Evolutionary conservation across 495 filamentous ascomycete genomes (phyloP).

Genomic region (Annulohypoxylon nitens): DNA sequence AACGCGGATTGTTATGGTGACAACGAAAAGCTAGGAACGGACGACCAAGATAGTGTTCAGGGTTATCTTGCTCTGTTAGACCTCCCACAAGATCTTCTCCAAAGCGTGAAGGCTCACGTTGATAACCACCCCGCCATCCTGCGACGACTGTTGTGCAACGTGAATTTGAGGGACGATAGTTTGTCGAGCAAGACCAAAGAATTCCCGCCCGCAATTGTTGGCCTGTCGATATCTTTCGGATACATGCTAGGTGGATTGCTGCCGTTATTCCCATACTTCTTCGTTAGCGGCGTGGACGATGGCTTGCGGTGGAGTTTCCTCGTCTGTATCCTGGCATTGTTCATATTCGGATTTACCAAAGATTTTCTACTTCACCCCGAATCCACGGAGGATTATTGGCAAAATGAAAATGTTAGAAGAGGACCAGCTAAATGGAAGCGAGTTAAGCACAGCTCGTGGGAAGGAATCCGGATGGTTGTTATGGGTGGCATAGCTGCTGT

Average conservation of each 20-base stretch:
- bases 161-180: slow-evolving; percentile 15
- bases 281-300: slow-evolving; percentile 69
- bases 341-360: slow-evolving; percentile 80
- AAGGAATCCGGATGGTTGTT: slow-evolving; percentile 74
- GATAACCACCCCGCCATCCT: slow-evolving; percentile 73
- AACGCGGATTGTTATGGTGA: not conserved
- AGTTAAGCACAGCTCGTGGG: slow-evolving; percentile 46
- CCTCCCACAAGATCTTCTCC: slow-evolving; percentile 76
- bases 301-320: slow-evolving; percentile 77
- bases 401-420: slow-evolving; percentile 35
- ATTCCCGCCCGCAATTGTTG: slow-evolving; percentile 53
- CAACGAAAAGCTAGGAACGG: slow-evolving; percentile 19
- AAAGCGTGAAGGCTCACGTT: slow-evolving; percentile 74
- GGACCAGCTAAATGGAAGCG: slow-evolving; percentile 48
- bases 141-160: slow-evolving; percentile 18
- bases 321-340: slow-evolving; percentile 76
- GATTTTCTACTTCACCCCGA: slow-evolving; percentile 65
- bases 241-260: slow-evolving; percentile 82
- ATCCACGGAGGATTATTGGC: slow-evolving; percentile 51
- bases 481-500: slow-evolving; percentile 75
- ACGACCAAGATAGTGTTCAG: slow-evolving; percentile 25
- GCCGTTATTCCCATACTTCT: slow-evolving; percentile 82
- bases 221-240: slow-evolving; percentile 71
- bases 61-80: slow-evolving; percentile 55
- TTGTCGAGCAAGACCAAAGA: slow-evolving; percentile 13